Conservation (phyloP, 805 yeast genomes). For the Myxozyma mucilagina region DNA sequence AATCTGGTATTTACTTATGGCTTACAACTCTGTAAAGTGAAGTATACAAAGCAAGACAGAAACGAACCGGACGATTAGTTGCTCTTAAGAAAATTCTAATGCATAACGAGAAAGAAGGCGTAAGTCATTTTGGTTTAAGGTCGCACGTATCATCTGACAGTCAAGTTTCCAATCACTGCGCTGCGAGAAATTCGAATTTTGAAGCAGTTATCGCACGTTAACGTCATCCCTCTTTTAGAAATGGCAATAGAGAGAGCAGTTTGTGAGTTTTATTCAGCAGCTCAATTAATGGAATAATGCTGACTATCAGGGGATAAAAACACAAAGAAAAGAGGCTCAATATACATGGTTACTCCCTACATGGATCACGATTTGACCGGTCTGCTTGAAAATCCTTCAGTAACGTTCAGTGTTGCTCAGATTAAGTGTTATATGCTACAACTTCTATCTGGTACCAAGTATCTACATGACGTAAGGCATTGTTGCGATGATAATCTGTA, state of each 20-base stretch:
- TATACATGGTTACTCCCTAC: conserved; percentile 88
- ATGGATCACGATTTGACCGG: conserved; percentile 94
- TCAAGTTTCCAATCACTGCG: conserved; percentile 85
- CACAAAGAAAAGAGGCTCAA: conserved; percentile 42
- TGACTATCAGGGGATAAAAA: conserved; percentile 33
- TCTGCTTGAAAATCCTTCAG: conserved; percentile 73
- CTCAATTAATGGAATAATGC: background rate
- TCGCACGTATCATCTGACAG: background rate
- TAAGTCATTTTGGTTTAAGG: conserved; percentile 33
- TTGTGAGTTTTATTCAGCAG: conserved; percentile 4
- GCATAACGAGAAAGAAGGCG: conserved; percentile 67
- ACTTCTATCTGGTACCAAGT: conserved; percentile 74
- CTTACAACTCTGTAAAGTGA: conserved; percentile 47
- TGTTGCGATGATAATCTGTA: background rate
- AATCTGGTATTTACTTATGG: background rate
- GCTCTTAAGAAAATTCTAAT: conserved; percentile 87
- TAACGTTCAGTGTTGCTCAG: conserved; percentile 60
- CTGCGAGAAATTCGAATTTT: conserved; percentile 85
- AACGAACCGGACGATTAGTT: conserved; percentile 58
- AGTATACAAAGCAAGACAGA: conserved; percentile 72
- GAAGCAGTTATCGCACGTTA: conserved; percentile 65
- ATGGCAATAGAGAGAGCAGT: conserved; percentile 59
- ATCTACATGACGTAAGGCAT: conserved; percentile 55
- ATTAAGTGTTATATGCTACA: conserved; percentile 84
- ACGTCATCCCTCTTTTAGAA: conserved; percentile 75